Evolutionary conservation across 139 green algal species (phyloP).

Genomic region (Mesostigma viride): DNA sequence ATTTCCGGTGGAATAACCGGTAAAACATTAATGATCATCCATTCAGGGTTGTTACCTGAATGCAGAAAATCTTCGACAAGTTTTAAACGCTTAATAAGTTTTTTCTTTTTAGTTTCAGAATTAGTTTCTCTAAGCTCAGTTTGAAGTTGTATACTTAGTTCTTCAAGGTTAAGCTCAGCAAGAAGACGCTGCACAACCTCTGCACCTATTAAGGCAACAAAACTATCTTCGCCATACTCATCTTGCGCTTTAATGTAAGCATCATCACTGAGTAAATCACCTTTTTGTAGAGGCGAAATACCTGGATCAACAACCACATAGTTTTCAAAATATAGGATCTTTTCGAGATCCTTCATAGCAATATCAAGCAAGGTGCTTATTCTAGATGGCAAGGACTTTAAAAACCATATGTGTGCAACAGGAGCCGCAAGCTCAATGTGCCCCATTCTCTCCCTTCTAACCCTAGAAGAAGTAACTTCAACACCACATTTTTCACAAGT

Average conservation of each 20-base stretch:
- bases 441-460: slow-evolving; percentile 48
- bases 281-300: slow-evolving; percentile 12
- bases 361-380: slow-evolving; percentile 42
- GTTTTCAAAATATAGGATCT: slow-evolving; percentile 38
- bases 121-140: slow-evolving; percentile 11
- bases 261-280: not conserved
- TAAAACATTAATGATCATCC: too few species aligned
- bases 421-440: slow-evolving; percentile 51
- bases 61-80: slow-evolving; percentile 12
- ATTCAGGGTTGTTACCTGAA: slow-evolving; percentile 4
- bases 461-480: slow-evolving; percentile 40
- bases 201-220: not conserved
- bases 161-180: not conserved
- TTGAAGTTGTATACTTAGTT: slow-evolving; percentile 22
- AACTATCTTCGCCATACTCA: slow-evolving; percentile 1
- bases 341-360: slow-evolving; percentile 33
- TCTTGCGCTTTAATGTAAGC: slow-evolving; percentile 19
- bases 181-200: not conserved
- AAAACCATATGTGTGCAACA: slow-evolving; percentile 54
- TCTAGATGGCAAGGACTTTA: slow-evolving; percentile 41
- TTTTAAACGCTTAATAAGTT: slow-evolving; percentile 1
- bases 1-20: slow-evolving; percentile 6
- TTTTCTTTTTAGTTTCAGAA: slow-evolving; percentile 21
- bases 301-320: slow-evolving; percentile 6
- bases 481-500: slow-evolving; percentile 47